Conservation (phyloP, 169 alveolate species). For the Perkinsus chesapeaki region DNA sequence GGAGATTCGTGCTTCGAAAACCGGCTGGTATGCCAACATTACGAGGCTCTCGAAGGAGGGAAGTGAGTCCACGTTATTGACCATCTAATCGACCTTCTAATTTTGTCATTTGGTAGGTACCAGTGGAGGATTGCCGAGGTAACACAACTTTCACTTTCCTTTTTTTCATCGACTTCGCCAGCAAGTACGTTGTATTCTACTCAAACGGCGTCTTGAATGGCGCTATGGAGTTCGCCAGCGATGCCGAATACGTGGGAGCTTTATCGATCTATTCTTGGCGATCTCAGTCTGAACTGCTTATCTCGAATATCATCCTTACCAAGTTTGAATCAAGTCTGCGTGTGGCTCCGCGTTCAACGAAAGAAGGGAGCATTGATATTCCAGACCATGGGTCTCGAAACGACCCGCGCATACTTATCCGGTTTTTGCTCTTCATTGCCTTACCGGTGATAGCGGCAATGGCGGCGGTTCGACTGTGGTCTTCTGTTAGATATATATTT, state of each 20-base stretch:
- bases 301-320: neutral
- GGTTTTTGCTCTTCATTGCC: neutral
- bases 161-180: neutral
- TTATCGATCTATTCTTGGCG: neutral
- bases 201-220: neutral
- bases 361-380: neutral
- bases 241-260: neutral
- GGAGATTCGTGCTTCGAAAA: neutral
- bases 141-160: neutral
- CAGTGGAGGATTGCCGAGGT: neutral
- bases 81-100: too few species aligned
- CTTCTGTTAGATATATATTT: neutral
- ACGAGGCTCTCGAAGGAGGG: neutral
- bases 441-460: neutral
- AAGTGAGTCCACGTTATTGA: neutral
- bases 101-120: neutral
- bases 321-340: neutral
- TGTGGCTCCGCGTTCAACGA: neutral
- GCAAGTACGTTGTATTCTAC: neutral
- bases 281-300: neutral
- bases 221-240: neutral
- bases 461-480: neutral
- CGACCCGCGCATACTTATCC: neutral
- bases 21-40: neutral
- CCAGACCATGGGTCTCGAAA: neutral